Percentiles rank a stretch among this genome's conserved stretches.
Conservation (phyloP, 2,329 filamentous ascomycete genomes). For the Monosporascus cannonballus region DNA sequence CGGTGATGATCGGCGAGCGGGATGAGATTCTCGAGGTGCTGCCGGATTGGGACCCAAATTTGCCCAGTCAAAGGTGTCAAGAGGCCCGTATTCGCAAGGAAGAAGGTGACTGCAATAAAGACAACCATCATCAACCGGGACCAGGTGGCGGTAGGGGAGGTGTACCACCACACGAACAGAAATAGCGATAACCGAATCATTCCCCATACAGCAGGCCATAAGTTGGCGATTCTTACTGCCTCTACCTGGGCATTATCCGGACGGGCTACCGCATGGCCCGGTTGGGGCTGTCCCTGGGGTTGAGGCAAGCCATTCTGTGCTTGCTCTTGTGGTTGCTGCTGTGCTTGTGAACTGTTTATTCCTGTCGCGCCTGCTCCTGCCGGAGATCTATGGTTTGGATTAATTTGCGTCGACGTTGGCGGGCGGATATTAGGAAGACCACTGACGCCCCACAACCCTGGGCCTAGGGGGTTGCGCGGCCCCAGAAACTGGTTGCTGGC, state of each 20-base stretch:
- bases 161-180: conserved; percentile 61
- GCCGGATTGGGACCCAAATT: conserved; percentile 49
- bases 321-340: conserved; percentile 21
- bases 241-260: conserved; percentile 25
- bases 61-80: conserved; percentile 50
- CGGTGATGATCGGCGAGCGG: conserved; percentile 39
- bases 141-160: conserved; percentile 52
- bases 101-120: conserved; percentile 46
- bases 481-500: conserved; percentile 7
- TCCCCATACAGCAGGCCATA: conserved; percentile 60
- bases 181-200: conserved; percentile 42
- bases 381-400: conserved; percentile 6
- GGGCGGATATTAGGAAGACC: conserved; percentile 6
- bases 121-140: conserved; percentile 51
- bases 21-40: conserved; percentile 54
- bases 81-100: conserved; percentile 54
- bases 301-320: conserved; percentile 21
- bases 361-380: conserved; percentile 6
- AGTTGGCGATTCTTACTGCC: conserved; percentile 32
- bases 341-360: conserved; percentile 17
- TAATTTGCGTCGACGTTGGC: conserved; percentile 10
- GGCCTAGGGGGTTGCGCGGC: conserved; percentile 7
- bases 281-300: conserved; percentile 22
- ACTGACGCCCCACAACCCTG: not conserved
- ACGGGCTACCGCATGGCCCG: conserved; percentile 21